A percentile compares a stretch with the other conserved stretches of the same genome.
Evolutionary conservation across 148 eudicot species (phyloP).

Genomic region (Limonium bicolor): DNA sequence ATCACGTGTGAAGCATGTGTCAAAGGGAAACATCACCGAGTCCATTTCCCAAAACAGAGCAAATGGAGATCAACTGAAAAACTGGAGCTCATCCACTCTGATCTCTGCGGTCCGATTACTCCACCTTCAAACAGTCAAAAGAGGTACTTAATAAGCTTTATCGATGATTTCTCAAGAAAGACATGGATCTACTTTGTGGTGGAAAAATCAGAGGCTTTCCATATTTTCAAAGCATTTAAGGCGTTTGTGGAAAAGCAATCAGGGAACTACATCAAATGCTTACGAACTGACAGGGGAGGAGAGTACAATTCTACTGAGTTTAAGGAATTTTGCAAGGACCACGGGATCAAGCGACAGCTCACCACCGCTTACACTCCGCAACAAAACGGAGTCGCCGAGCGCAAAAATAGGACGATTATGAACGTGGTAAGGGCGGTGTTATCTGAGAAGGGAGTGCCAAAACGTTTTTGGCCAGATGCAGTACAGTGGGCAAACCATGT

Average conservation of each 20-base stretch:
- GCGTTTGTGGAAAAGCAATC: conserved; percentile 4
- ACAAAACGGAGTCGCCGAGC: conserved; percentile 12
- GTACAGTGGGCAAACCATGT: background rate
- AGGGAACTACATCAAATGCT: background rate
- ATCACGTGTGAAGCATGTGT: background rate
- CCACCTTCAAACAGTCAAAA: background rate
- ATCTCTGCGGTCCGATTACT: conserved; percentile 8
- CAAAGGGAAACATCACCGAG: conserved; percentile 4
- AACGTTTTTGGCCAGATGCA: conserved; percentile 5
- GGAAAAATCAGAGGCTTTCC: conserved; percentile 2
- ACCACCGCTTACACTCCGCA: conserved; percentile 2
- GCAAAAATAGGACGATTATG: conserved; percentile 1
- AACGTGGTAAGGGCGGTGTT: conserved; percentile 6
- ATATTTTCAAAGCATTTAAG: background rate
- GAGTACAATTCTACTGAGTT: conserved; percentile 4
- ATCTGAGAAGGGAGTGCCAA: conserved; percentile 4
- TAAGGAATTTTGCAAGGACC: conserved; percentile 1
- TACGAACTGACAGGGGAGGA: background rate
- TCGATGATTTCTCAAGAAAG: conserved; percentile 7
- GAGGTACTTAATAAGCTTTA: conserved; percentile 2
- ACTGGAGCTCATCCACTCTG: background rate
- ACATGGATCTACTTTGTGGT: conserved; percentile 8
- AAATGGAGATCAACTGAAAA: conserved; percentile 1
- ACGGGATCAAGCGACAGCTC: conserved; percentile 2
- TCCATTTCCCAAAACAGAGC: conserved; percentile 1